phyloP scores from a whole-genome alignment of 306 rosid genomes.

The Senna siamea region DNA sequence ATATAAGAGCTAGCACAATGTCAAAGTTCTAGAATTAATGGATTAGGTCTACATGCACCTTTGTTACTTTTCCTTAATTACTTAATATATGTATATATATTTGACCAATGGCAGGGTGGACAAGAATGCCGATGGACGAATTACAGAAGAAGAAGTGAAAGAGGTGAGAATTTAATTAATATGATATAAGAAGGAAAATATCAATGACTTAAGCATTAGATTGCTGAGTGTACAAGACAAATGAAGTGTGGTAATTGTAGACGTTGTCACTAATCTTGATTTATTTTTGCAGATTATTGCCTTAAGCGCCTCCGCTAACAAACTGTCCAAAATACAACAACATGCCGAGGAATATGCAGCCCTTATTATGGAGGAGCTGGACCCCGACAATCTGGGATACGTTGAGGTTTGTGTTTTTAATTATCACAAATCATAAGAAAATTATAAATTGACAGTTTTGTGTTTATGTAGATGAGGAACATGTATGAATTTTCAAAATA shows the following conservation, averaged over 20 bases:
- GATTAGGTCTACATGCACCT: conserved; percentile 29
- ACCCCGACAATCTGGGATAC: conserved; percentile 72
- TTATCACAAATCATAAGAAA: neutral
- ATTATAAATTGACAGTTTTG: too few species aligned
- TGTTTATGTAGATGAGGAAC: too few species aligned
- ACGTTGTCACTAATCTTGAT: neutral
- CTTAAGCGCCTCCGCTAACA: conserved; percentile 82
- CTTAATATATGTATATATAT: too few species aligned
- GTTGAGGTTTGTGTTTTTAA: conserved; percentile 59
- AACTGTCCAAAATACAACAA: conserved; percentile 72
- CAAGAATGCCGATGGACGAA: conserved; percentile 88
- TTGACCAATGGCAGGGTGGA: conserved; percentile 72
- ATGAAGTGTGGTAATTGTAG: too few species aligned
- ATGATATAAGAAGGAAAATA: neutral
- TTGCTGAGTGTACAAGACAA: too few species aligned
- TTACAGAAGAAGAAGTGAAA: conserved; percentile 74
- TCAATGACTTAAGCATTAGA: too few species aligned
- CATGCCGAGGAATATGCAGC: conserved; percentile 91
- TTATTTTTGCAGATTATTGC: conserved; percentile 63
- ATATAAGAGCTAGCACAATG: neutral
- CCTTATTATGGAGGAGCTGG: conserved; percentile 90
- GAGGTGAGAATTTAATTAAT: conserved; percentile 56
- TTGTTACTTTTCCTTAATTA: neutral
- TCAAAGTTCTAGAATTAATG: neutral
- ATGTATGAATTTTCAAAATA: neutral